These are phyloP conservation scores for Starmerella etchellsii DNA, from an alignment of 805 yeast genomes.

Conservation along the genomic window DNA sequence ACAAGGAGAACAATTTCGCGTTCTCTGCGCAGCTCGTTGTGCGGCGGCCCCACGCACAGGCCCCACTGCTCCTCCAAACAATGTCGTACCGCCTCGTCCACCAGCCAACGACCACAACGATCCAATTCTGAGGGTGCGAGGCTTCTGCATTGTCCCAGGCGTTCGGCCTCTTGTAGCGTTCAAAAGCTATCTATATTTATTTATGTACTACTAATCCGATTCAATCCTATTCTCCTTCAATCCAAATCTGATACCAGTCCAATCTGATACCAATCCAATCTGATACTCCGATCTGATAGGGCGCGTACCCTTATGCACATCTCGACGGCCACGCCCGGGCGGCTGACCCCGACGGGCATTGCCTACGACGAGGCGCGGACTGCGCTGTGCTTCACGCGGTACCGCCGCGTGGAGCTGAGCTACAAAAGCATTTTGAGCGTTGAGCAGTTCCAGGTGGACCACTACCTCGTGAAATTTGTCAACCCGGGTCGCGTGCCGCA, in stretches of 20 bases:
- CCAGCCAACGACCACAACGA: constrained; percentile 24
- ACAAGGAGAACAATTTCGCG: constrained; percentile 23
- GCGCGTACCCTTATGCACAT: no score
- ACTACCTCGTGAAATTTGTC: constrained; percentile 6
- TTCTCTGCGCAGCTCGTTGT: constrained; percentile 26
- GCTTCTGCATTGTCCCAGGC: not conserved
- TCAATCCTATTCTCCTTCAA: no score
- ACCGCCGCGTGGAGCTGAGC: not conserved
- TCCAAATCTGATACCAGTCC: no score
- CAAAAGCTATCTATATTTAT: no score
- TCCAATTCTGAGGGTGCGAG: constrained; percentile 8
- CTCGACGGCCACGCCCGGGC: not conserved
- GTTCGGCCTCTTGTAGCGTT: no score
- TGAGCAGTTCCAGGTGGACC: constrained; percentile 3
- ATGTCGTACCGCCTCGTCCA: constrained; percentile 29
- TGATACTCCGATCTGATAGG: no score
- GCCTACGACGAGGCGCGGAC: not conserved
- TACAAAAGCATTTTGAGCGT: constrained; percentile 7
- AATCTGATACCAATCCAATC: no score
- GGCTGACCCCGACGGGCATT: constrained; percentile 7
- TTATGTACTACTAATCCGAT: no score
- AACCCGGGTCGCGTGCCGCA: not conserved
- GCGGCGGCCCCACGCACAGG: constrained; percentile 17
- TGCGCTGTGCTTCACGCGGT: not conserved
- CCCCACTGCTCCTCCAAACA: constrained; percentile 19